Conservation (phyloP, 2,329 filamentous ascomycete species). For the Arthrobotrys iridis region DNA sequence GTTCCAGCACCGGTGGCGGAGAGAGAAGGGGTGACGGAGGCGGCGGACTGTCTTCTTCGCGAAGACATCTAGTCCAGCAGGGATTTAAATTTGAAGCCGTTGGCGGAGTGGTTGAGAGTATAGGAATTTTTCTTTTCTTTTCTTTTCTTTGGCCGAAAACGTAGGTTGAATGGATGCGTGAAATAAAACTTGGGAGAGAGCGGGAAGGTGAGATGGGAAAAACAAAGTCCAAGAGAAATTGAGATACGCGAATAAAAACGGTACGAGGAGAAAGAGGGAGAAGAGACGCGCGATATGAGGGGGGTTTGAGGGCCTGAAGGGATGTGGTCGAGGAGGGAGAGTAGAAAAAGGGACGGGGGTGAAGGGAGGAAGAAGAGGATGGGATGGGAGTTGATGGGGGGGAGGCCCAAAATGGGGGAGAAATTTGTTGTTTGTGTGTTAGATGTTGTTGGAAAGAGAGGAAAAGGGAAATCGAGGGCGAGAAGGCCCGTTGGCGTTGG, state of each 20-base stretch:
- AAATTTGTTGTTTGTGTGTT: conserved; percentile 55
- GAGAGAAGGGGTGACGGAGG: conserved; percentile 47
- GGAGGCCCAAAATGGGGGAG: conserved; percentile 28
- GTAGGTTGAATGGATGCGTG: conserved; percentile 27
- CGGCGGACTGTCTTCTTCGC: conserved; percentile 52
- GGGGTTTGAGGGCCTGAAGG: neutral
- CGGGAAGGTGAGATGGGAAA: conserved; percentile 33
- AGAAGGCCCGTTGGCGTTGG: conserved; percentile 10
- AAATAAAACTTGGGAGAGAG: conserved; percentile 26
- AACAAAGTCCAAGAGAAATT: conserved; percentile 41
- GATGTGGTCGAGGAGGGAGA: conserved; percentile 24
- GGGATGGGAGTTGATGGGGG: conserved; percentile 6
- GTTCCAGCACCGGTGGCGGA: conserved; percentile 51
- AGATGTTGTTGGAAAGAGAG: conserved; percentile 25
- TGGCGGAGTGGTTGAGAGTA: neutral
- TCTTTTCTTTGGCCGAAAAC: conserved; percentile 10
- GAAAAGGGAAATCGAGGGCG: conserved; percentile 16
- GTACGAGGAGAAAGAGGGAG: conserved; percentile 14
- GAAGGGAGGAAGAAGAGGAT: conserved; percentile 7
- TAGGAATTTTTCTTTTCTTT: too few species aligned
- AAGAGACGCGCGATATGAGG: conserved; percentile 25
- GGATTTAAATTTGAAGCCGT: neutral
- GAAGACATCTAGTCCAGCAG: conserved; percentile 41
- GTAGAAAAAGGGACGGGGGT: conserved; percentile 3
- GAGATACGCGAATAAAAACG: conserved; percentile 45